Evolutionary conservation across 441 rosid species (phyloP), one percentile per base, ranked within the genome.

Genomic region (Jatropha podagrica): DNA sequence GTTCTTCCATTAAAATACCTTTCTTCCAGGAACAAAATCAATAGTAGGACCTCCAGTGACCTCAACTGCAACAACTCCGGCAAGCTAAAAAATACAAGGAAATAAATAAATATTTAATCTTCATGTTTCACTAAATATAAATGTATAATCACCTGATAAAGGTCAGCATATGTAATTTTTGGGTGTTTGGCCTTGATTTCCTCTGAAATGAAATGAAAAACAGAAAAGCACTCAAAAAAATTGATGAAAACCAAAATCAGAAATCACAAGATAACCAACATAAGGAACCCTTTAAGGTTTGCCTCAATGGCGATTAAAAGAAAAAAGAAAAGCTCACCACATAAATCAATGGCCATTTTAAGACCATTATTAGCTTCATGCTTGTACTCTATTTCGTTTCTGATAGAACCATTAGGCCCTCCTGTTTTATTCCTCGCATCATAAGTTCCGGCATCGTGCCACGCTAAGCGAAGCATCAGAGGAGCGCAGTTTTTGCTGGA

Each of bases 391-490:
- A 81, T 65, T 76, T 83, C 81, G 52, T 67, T 80, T 85, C 96
- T 81, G 48, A 91, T 90, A 0, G 99, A 93, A 37, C 98, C 99
- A 79, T 95, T 72, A 60, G 98, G 89, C 26, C 99, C 99, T 75
- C 97, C 98, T 0, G 90, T 93, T 81, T 83, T 89, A 18, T 89
- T 88, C 65, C 79, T 85, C 0, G 90, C 90, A 80, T 93, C 95
- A 71, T 93, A 93, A 15, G 98, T 95, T 76, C 99, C 98, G 2
- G 98, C 99, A 42, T 95, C 95, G 66, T 93, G 98, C 97, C 96
- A 95, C 98, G 97, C 95, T 48, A 94, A 87, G 83, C 97, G 97
- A 68, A 94, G 97, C 92, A 94, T 86, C 71, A 94, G 76, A 64
- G 97, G 95, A 81, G 97, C 92, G 59, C 97, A 94, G 73, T 74